Evolutionary conservation across 768 basidiomycete genomes (phyloP).

Genomic region (Hericium rajendrae): DNA sequence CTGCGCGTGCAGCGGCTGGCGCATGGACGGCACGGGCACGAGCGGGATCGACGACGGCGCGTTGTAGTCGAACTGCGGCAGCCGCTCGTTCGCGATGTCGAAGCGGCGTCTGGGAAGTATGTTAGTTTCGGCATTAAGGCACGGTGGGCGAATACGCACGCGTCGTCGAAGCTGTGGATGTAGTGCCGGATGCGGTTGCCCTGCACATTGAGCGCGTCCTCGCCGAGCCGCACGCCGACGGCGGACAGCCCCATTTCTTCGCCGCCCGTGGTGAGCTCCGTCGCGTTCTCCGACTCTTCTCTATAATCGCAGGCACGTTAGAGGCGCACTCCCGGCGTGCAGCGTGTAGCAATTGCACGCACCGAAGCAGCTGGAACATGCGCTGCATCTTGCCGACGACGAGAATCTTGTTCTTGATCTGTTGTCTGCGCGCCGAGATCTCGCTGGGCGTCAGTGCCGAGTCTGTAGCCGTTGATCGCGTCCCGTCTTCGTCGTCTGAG

Average conservation of each 20-base stretch:
- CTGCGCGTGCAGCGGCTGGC: constrained; percentile 20
- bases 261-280: constrained; percentile 43
- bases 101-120: constrained; percentile 45
- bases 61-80: constrained; percentile 44
- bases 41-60: constrained; percentile 25
- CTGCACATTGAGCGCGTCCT: constrained; percentile 55
- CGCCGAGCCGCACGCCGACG: constrained; percentile 23
- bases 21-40: constrained; percentile 59
- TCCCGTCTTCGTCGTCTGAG: constrained; percentile 37
- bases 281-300: constrained; percentile 75
- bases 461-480: background rate
- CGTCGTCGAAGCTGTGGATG: constrained; percentile 69
- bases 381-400: constrained; percentile 88
- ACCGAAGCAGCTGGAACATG: constrained; percentile 86
- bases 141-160: constrained; percentile 35
- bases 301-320: background rate
- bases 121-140: background rate
- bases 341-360: constrained; percentile 17
- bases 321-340: too few species aligned
- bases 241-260: constrained; percentile 22
- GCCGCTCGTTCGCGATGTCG: constrained; percentile 65
- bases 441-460: constrained; percentile 29
- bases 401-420: constrained; percentile 90
- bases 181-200: constrained; percentile 46
- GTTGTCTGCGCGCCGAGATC: constrained; percentile 46